A percentile compares a stretch with the other conserved stretches of the same genome.
These are phyloP conservation scores for Talaromyces ruber DNA, from an alignment of 495 filamentous ascomycete genomes.

Conservation along the genomic window DNA sequence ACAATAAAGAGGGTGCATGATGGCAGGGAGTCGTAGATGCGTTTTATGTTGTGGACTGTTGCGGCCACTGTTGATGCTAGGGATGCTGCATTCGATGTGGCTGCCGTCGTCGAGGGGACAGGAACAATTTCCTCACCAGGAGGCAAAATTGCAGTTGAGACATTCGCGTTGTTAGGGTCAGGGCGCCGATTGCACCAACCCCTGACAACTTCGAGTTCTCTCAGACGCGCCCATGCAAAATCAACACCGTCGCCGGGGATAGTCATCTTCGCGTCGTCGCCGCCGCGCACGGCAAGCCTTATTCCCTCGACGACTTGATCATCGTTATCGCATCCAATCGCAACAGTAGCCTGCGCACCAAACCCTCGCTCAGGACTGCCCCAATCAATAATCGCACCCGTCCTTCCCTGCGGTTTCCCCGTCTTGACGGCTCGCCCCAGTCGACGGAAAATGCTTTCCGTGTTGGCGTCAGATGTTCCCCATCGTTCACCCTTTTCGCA, in stretches of 20 bases:
- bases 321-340: conserved; percentile 68
- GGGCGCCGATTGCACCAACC: conserved; percentile 71
- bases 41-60: conserved; percentile 50
- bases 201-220: conserved; percentile 70
- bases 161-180: conserved; percentile 38
- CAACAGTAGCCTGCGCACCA: conserved; percentile 59
- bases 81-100: conserved; percentile 4
- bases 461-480: conserved; percentile 64
- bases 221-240: conserved; percentile 82
- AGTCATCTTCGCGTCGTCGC: conserved; percentile 51
- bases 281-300: conserved; percentile 51
- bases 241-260: conserved; percentile 68
- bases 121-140: conserved; percentile 18
- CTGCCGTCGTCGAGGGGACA: conserved; percentile 6
- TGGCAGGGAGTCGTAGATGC: conserved; percentile 68
- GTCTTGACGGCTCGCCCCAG: conserved; percentile 53
- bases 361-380: conserved; percentile 68
- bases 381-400: conserved; percentile 82
- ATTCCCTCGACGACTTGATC: conserved; percentile 65
- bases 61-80: conserved; percentile 38
- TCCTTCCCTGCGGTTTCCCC: conserved; percentile 49
- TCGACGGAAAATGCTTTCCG: conserved; percentile 83
- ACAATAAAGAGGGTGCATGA: conserved; percentile 81
- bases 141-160: conserved; percentile 35
- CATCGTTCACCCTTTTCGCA: conserved; percentile 83